phyloP scores from a whole-genome alignment of 2,329 filamentous ascomycete species.

The Penicillium crustosum region DNA sequence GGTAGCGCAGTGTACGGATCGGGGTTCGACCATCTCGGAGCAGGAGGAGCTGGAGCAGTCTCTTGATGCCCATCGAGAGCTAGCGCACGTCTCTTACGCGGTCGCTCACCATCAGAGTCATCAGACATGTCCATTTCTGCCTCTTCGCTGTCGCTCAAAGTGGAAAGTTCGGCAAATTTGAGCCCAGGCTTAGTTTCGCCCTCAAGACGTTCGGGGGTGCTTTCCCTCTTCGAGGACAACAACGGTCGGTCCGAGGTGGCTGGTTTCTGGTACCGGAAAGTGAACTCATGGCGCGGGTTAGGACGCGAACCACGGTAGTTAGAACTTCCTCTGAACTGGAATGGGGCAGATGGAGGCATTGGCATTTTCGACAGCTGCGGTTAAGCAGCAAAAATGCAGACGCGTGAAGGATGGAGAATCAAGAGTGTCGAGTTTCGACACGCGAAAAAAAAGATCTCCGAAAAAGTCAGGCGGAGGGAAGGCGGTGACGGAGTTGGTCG shows the following conservation, averaged over 20 bases:
- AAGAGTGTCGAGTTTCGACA: background rate
- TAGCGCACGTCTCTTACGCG: constrained; percentile 42
- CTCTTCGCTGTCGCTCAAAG: constrained; percentile 48
- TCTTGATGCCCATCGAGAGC: constrained; percentile 23
- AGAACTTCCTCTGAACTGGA: constrained; percentile 16
- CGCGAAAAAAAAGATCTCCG: constrained; percentile 15
- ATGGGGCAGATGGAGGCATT: constrained; percentile 9
- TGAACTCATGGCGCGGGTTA: constrained; percentile 34
- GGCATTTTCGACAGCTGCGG: constrained; percentile 2
- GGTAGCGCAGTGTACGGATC: constrained; percentile 90
- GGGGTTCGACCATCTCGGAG: constrained; percentile 90
- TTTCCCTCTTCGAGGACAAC: constrained; percentile 35
- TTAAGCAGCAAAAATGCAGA: constrained; percentile 1
- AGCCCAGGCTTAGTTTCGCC: constrained; percentile 27
- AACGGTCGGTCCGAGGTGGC: constrained; percentile 41
- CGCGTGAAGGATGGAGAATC: background rate
- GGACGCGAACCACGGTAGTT: constrained; percentile 7
- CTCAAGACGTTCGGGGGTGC: constrained; percentile 38
- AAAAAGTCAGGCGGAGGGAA: constrained; percentile 3
- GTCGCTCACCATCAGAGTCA: constrained; percentile 34
- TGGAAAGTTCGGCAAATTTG: constrained; percentile 40
- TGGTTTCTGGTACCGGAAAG: constrained; percentile 41
- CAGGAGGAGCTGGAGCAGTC: constrained; percentile 30
- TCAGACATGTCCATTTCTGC: constrained; percentile 47
- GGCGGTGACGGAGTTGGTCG: constrained; percentile 5